Evolutionary conservation across 2,329 filamentous ascomycete genomes (phyloP), one percentile per base, ranked within the genome.

Genomic region (Dactylellina cionopaga): DNA sequence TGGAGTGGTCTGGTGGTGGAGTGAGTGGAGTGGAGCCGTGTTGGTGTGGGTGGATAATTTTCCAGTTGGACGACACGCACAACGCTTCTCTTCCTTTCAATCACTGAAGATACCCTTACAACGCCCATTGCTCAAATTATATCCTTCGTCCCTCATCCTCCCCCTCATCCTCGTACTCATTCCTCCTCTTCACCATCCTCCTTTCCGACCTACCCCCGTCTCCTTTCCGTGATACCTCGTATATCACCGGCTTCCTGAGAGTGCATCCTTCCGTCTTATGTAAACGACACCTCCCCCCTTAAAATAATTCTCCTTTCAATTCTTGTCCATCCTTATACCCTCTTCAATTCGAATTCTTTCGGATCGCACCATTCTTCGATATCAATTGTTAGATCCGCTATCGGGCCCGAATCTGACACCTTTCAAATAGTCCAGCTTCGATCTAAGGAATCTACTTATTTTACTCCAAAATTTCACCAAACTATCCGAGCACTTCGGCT

Each of bases 401-500:
- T 71, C 58, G 49, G 25, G 22, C 37, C 46, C 33, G 37, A 56
- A 63, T 51, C 65, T 63, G 65, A 62, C 47, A 63, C 58, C 35
- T 62, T 58, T 39, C 49, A 71, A 62, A 58, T 51, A 56, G 19
- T 17, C 59, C 55, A 59, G 52, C 25, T 64, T 22, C n/a, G 59
- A 47, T 44, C 51, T 41, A 44, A 46, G 39, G 27, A 47, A 49
- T 35, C n/a, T n/a, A 27, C 31, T 19, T 43, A 63, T 49, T 56
- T 70, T 31, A 35, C 24, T 37, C 31, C 68, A 35, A 54, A 60
- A 62, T 43, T 58, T 52, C 59, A 52, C 11, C 37, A 41, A 59
- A 65, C 52, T 59, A 72, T 60, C 68, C 59, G 68, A 72, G 46
- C 68, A 52, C 55, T 47, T 72, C 68, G 68, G 68, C 51, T 72